phyloP scores from a whole-genome alignment of 345 rosid genomes.

The Salix suchowensis region DNA sequence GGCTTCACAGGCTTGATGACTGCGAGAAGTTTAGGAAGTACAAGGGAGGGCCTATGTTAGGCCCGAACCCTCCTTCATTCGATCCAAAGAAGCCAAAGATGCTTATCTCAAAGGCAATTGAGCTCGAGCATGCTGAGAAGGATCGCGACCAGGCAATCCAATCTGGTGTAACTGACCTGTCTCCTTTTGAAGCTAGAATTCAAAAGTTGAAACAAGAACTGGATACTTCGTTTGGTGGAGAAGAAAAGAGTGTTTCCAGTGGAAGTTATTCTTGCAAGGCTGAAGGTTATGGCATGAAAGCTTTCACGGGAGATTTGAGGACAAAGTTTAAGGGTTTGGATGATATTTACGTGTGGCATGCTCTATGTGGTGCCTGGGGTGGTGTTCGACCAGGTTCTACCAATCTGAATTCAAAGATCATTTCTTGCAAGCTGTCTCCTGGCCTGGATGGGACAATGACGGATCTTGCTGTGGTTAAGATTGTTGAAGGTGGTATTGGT shows the following conservation, averaged over 20 bases:
- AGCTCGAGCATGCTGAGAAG: conserved; percentile 56
- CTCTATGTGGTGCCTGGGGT: conserved; percentile 89
- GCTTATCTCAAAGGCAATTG: conserved; percentile 72
- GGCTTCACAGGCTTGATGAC: conserved; percentile 66
- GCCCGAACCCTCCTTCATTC: conserved; percentile 41
- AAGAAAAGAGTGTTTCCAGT: conserved; percentile 8
- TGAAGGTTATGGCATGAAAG: conserved; percentile 43
- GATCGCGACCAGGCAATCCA: conserved; percentile 38
- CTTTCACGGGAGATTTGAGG: conserved; percentile 64
- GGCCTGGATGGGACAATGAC: conserved; percentile 62
- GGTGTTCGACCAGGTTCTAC: conserved; percentile 67
- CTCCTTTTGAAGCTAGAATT: conserved; percentile 34
- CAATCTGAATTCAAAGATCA: conserved; percentile 44
- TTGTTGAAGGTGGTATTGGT: conserved; percentile 71
- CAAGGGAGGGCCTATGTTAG: conserved; percentile 47
- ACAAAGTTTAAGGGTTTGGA: conserved; percentile 53
- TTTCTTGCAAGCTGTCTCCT: conserved; percentile 42
- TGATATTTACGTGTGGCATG: conserved; percentile 80
- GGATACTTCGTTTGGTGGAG: conserved; percentile 38
- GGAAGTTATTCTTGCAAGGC: conserved; percentile 22
- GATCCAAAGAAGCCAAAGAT: conserved; percentile 58
- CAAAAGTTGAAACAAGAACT: conserved; percentile 41
- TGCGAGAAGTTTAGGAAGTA: conserved; percentile 63
- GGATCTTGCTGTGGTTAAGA: conserved; percentile 73
- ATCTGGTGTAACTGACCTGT: conserved; percentile 34